Conservation (phyloP, 139 green algal species). For the Tetratostichococcus sp. region DNA sequence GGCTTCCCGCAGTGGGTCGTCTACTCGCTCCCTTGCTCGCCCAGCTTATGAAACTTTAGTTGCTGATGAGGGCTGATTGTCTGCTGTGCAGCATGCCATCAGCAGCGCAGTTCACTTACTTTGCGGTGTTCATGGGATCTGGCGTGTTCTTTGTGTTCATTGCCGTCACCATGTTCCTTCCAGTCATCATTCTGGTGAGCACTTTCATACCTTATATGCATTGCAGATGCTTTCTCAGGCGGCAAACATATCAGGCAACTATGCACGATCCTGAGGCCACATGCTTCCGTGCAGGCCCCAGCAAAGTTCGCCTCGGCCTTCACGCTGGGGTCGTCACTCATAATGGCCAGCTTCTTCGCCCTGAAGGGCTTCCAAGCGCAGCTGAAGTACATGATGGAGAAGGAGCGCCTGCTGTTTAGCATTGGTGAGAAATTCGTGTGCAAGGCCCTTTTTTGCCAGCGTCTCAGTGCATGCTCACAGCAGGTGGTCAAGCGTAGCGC, state of each 20-base stretch:
- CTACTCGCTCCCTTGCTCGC: no score
- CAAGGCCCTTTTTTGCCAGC: neutral
- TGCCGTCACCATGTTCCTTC: conserved; percentile 86
- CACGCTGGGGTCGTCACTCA: conserved; percentile 70
- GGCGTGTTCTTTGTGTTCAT: conserved; percentile 77
- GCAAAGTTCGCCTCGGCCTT: conserved; percentile 59
- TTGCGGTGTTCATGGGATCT: conserved; percentile 51
- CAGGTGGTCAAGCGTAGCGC: no score
- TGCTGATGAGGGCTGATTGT: no score
- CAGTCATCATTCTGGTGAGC: conserved; percentile 37
- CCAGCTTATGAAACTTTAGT: no score
- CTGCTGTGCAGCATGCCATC: conserved; percentile 20
- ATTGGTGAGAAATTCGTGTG: conserved; percentile 24
- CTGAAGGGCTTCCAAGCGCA: conserved; percentile 79
- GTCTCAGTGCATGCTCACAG: no score
- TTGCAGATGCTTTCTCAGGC: neutral
- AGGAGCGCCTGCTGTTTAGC: conserved; percentile 76
- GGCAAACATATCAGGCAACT: no score
- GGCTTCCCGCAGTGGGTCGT: no score
- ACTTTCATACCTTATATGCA: neutral
- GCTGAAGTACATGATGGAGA: conserved; percentile 76
- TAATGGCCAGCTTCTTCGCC: conserved; percentile 74
- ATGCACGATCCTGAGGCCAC: no score
- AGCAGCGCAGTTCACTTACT: conserved; percentile 46
- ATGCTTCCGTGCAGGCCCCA: neutral